Conservation (phyloP, 192 early-diverging fungal genomes). For the Rhizophagus sp. region DNA sequence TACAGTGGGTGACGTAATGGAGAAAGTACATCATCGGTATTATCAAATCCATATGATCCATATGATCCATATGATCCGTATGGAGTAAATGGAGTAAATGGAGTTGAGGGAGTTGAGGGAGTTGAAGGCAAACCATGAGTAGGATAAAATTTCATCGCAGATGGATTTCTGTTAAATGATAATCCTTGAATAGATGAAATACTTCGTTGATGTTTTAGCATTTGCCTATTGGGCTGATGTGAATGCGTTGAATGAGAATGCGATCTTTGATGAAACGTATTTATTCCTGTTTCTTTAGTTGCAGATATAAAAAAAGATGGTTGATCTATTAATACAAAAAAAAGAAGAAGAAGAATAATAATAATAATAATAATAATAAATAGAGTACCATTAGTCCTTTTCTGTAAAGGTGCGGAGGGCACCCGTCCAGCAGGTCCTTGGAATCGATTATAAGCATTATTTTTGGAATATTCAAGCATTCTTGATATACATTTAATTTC, state of each 20-base stretch:
- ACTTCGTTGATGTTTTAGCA: not conserved
- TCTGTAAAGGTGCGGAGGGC: not conserved
- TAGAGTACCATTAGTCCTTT: not conserved
- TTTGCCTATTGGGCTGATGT: not conserved
- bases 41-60: not conserved
- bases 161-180: not conserved
- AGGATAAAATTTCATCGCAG: not conserved
- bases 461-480: not conserved
- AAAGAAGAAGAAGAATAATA: not conserved
- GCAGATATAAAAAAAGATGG: not conserved
- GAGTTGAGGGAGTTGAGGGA: not conserved
- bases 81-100: not conserved
- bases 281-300: not conserved
- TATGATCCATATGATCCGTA: not conserved
- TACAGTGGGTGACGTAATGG: not conserved
- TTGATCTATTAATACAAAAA: not conserved
- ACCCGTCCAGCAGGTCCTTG: not conserved
- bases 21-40: not conserved
- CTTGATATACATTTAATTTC: not conserved
- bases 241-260: not conserved
- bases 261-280: not conserved
- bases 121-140: not conserved
- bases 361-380: no score
- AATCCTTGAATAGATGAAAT: not conserved
- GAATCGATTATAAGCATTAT: not conserved